Base-by-base conservation (phyloP, 2,329 filamentous ascomycete genomes). In the Claviceps paspali region DNA sequence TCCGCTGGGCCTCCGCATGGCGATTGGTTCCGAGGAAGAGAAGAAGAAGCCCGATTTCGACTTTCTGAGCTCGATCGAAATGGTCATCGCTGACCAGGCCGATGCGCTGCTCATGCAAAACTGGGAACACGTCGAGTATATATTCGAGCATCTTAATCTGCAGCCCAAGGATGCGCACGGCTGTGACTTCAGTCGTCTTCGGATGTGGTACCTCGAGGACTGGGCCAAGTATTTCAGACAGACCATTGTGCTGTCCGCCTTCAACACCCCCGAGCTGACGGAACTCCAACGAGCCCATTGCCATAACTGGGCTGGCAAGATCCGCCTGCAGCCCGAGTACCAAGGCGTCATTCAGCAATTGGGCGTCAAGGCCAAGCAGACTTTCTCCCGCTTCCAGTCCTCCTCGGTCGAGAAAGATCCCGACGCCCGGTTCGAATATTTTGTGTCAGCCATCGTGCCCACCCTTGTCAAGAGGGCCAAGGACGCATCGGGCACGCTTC, bases 71-170 rank as follows among this genome's bases (percentile, higher is more conserved):
- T 96, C 88, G 1, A 83, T 98, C 49, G 91, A 98, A 59, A 60
- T 98, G 36, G 77, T 91, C 23, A 68, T 96, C 33, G 69, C 94
- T 42, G 91, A 98, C 55, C 87, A 96, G 59, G 81, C 85, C 10
- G 87, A 96, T 57, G 86, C 86, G 0, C 72, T 95, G 29, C 73
- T 93, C 7, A 95, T 95, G 86, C 91, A 98, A 57, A 96, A 94
- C 56, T 96, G 88, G 87, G 86, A 95, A 51, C 88, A 98, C 53
- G 74, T 95, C 42, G 83, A 92, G 55, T 83, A 82, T 54, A 82
- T 95, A 49, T 87, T 96, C 52, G 77, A 84, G 44, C 84, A 94
- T 55, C 71, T 98, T 43, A 98, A 98, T 55, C 68, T 82, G 17
- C 84, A 93, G 50, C 88, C 91, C 27, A 84, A 80, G 51, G 83